phyloP scores from a whole-genome alignment of 352 stramenopile genomes.

The Phytopythium chamaehyphon region DNA sequence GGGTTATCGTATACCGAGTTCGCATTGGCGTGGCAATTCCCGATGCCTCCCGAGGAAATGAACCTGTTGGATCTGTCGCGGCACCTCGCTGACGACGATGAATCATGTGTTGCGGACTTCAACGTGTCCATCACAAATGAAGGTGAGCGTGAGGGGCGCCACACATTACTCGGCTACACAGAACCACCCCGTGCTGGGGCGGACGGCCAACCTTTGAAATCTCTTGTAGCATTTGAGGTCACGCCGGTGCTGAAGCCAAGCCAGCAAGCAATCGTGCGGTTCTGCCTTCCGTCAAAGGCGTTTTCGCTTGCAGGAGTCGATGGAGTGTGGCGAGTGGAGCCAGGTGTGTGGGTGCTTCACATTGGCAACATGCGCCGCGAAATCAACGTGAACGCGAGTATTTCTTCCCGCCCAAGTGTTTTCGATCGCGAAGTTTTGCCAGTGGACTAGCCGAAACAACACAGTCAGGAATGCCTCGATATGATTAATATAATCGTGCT shows the following conservation, averaged over 20 bases:
- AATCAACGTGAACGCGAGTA: constrained; percentile 12
- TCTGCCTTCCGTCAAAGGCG: constrained; percentile 25
- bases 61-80: constrained; percentile 8
- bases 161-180: constrained; percentile 38
- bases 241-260: constrained; percentile 28
- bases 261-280: constrained; percentile 19
- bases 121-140: constrained; percentile 42
- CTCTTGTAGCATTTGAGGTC: constrained; percentile 50
- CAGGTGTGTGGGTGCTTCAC: constrained; percentile 43
- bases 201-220: constrained; percentile 35
- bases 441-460: background rate
- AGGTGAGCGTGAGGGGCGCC: constrained; percentile 31
- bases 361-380: constrained; percentile 23
- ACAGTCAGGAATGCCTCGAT: background rate
- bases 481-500: background rate
- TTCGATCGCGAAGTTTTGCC: background rate
- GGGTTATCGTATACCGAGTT: constrained; percentile 83
- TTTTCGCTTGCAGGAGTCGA: constrained; percentile 38
- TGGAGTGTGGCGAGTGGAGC: constrained; percentile 27
- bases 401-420: background rate
- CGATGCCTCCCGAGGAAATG: constrained; percentile 9
- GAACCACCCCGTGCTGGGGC: constrained; percentile 22
- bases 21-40: constrained; percentile 27
- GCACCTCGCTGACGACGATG: constrained; percentile 3
- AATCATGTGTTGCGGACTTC: constrained; percentile 16